Conservation (phyloP, 2,329 filamentous ascomycete genomes). For the Aspergillus brasiliensis region DNA sequence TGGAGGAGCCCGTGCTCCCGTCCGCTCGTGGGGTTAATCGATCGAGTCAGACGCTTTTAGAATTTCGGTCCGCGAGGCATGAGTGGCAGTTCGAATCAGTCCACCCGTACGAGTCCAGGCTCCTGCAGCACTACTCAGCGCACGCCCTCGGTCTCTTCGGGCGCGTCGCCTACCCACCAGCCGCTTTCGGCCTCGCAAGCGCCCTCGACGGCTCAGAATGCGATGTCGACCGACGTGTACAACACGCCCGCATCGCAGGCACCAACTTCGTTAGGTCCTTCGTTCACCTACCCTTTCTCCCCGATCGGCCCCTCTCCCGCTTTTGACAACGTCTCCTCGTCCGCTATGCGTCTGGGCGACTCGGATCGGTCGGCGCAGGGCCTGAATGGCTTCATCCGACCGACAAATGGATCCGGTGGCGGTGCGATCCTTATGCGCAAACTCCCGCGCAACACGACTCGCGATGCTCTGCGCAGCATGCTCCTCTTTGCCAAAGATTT, state of each 20-base stretch:
- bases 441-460: slow-evolving; percentile 60
- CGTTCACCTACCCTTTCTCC: slow-evolving; percentile 43
- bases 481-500: slow-evolving; percentile 67
- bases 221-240: slow-evolving; percentile 48
- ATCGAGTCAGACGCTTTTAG: slow-evolving; percentile 11
- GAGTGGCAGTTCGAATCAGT: slow-evolving; percentile 46
- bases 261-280: slow-evolving; percentile 34
- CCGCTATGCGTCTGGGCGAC: slow-evolving; percentile 39
- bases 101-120: slow-evolving; percentile 45
- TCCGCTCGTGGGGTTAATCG: slow-evolving; percentile 16
- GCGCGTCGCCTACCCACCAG: slow-evolving; percentile 41
- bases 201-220: slow-evolving; percentile 44
- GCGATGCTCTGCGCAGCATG: slow-evolving; percentile 63
- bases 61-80: slow-evolving; percentile 35
- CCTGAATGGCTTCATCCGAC: slow-evolving; percentile 38
- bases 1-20: slow-evolving; percentile 17
- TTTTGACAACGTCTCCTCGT: slow-evolving; percentile 35
- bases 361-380: slow-evolving; percentile 38
- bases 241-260: slow-evolving; percentile 41
- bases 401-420: slow-evolving; percentile 32
- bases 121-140: slow-evolving; percentile 43
- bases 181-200: slow-evolving; percentile 36
- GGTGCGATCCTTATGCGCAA: slow-evolving; percentile 59
- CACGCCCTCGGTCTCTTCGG: slow-evolving; percentile 43
- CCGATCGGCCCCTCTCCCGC: slow-evolving; percentile 40